Conservation (phyloP, 148 eudicot species). For the Persicaria tinctoria region DNA sequence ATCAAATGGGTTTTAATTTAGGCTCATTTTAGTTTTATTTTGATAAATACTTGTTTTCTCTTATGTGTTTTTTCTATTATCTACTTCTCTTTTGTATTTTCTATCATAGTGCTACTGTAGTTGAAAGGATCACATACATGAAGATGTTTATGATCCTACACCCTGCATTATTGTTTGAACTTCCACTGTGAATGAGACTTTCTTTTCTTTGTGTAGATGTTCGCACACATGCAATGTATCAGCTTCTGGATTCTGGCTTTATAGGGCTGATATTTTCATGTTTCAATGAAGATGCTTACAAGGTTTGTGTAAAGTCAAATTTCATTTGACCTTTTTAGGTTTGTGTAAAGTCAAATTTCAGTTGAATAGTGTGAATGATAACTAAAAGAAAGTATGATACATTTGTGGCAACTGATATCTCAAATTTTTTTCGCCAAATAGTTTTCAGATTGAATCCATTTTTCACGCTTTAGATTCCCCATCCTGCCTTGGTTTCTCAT, state of each 20-base stretch:
- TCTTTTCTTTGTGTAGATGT: constrained; percentile 55
- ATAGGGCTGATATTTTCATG: constrained; percentile 98
- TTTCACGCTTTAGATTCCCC: not conserved
- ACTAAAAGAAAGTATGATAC: not conserved
- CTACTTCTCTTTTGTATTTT: not conserved
- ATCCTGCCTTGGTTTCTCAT: not conserved
- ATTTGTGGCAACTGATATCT: not conserved
- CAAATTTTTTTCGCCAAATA: not conserved
- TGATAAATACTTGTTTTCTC: not conserved
- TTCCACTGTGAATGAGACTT: not conserved
- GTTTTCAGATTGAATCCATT: not conserved
- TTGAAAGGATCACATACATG: not conserved
- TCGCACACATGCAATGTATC: constrained; percentile 99
- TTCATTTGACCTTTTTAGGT: not conserved
- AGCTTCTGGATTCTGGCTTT: constrained; percentile 94
- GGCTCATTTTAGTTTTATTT: not conserved
- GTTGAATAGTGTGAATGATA: not conserved
- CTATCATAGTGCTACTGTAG: not conserved
- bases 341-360: constrained; percentile 1
- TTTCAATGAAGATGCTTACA: constrained; percentile 86
- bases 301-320: constrained; percentile 45
- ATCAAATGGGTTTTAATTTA: not conserved
- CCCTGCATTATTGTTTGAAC: constrained; percentile 6
- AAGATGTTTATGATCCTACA: not conserved
- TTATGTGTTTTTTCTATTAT: too few relatives aligned